phyloP scores from a whole-genome alignment of 805 yeast genomes.

The Lipomyces yamadae region DNA sequence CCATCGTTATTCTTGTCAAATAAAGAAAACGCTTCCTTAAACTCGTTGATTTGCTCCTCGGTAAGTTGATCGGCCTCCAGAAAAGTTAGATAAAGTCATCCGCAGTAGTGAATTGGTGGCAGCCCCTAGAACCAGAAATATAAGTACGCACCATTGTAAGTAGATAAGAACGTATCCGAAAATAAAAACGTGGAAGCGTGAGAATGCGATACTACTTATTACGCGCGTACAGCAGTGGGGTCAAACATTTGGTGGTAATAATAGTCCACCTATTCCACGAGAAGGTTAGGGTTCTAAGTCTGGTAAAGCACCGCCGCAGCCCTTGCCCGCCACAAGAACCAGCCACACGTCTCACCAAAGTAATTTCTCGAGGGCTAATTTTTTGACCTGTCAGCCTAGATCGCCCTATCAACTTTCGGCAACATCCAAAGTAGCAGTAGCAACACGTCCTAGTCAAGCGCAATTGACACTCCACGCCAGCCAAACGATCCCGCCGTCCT shows the following conservation, averaged over 20 bases:
- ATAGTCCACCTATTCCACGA: no score
- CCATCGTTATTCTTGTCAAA: constrained; percentile 98
- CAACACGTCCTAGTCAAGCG: not conserved
- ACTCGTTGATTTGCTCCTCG: constrained; percentile 94
- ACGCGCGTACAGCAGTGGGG: no score
- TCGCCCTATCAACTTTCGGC: no score
- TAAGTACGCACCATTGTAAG: not conserved
- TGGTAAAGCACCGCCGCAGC: no score
- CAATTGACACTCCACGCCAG: not conserved
- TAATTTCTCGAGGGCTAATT: not conserved
- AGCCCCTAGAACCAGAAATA: not conserved
- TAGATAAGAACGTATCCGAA: not conserved
- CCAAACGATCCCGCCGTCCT: not conserved
- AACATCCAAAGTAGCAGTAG: not conserved
- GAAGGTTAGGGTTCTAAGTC: no score
- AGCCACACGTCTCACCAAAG: not conserved
- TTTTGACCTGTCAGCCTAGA: not conserved
- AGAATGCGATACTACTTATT: not conserved
- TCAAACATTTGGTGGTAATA: no score
- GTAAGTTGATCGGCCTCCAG: constrained; percentile 80
- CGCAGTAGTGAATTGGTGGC: not conserved
- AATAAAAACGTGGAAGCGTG: not conserved
- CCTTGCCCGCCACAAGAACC: no score
- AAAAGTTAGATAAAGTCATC: not conserved
- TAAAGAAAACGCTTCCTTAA: constrained; percentile 95